Conservation (phyloP, 768 basidiomycete genomes). For the Boletellus ananiceps region DNA sequence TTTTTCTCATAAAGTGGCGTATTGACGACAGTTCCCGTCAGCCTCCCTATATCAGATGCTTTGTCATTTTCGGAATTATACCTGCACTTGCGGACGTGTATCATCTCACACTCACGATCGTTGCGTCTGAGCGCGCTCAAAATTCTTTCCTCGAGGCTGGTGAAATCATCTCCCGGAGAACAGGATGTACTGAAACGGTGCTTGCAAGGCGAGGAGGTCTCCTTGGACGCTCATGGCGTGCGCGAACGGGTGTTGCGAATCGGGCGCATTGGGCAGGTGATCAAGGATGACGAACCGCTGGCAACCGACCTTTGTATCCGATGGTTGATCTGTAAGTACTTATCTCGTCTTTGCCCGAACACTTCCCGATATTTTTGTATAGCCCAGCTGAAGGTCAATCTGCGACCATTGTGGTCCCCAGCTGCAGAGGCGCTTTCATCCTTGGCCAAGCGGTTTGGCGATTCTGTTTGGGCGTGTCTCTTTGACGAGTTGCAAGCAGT, state of each 20-base stretch:
- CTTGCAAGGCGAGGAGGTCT: conserved; percentile 75
- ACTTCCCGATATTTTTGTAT: neutral
- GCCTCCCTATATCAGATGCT: conserved; percentile 17
- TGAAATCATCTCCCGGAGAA: conserved; percentile 40
- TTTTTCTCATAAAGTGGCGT: neutral
- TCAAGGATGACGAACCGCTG: conserved; percentile 45
- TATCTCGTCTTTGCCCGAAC: neutral
- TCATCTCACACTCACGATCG: conserved; percentile 69
- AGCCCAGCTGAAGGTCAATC: conserved; percentile 92
- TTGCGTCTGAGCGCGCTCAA: conserved; percentile 63
- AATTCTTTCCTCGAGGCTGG: conserved; percentile 52
- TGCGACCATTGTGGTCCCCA: conserved; percentile 87
- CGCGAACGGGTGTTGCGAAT: conserved; percentile 82
- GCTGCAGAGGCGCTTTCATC: conserved; percentile 61
- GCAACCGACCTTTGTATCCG: conserved; percentile 61
- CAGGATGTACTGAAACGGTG: conserved; percentile 59
- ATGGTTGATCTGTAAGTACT: conserved; percentile 66
- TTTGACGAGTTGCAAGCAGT: conserved; percentile 55
- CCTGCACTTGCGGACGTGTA: conserved; percentile 42
- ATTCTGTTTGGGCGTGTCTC: conserved; percentile 66
- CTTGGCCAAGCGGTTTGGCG: conserved; percentile 53
- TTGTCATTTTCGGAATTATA: conserved; percentile 50
- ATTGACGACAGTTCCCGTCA: conserved; percentile 5
- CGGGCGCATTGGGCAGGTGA: conserved; percentile 59
- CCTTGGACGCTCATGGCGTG: conserved; percentile 73